These are phyloP conservation scores for Rhodotorula paludigena DNA, from an alignment of 768 basidiomycete species.

Conservation along the genomic window DNA sequence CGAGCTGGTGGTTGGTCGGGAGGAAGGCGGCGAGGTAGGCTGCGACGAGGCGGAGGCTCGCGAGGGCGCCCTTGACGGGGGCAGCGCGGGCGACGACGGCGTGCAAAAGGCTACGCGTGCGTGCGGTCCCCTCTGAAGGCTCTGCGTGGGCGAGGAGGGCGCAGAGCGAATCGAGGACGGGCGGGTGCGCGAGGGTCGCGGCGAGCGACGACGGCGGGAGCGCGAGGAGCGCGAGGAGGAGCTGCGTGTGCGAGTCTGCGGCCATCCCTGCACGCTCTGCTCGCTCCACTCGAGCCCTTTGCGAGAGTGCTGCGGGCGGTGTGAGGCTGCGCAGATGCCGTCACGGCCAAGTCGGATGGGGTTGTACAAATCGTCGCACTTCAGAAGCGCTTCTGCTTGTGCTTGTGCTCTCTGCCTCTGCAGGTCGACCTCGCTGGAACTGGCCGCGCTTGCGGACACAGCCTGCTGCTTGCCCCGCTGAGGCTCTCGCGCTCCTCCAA, in stretches of 20 bases:
- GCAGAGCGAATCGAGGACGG: not conserved
- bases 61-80: not conserved
- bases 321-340: too few species aligned
- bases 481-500: too few species aligned
- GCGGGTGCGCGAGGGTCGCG: not conserved
- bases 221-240: not conserved
- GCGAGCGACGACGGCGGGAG: not conserved
- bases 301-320: not conserved
- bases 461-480: too few species aligned
- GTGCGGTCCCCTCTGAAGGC: not conserved
- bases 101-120: conserved; percentile 10
- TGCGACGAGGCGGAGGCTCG: conserved; percentile 14
- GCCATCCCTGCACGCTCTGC: not conserved
- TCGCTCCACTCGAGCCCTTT: not conserved
- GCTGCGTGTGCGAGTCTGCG: not conserved
- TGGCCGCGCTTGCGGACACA: too few species aligned
- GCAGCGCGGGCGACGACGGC: conserved; percentile 9
- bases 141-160: not conserved
- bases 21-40: conserved; percentile 19
- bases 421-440: too few species aligned
- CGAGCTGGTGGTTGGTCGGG: not conserved
- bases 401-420: too few species aligned
- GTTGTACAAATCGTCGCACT: too few species aligned
- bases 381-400: too few species aligned
- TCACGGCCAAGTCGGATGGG: too few species aligned